Base-by-base conservation (phyloP, 1,284 basidiomycete genomes). In the Ustilago tritici region DNA sequence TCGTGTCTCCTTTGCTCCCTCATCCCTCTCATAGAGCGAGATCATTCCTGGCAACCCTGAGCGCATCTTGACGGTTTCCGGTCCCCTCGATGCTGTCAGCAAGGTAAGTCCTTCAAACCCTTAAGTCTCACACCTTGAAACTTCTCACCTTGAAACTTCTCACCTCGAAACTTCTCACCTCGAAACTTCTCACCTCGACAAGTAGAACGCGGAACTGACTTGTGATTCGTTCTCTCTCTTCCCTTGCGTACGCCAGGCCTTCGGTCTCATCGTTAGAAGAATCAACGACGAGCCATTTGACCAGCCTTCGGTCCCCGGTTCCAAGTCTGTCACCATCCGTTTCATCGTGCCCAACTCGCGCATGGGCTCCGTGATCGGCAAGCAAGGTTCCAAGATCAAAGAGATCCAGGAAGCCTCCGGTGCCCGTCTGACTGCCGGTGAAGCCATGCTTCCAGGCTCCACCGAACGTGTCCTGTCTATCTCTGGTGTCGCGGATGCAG, bases 221-320 rank as follows among this genome's bases (percentile, higher is more conserved):
- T 14, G 3, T 31, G 31, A 6, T 28, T 15, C 12, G 10, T 11
- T 15, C n/a, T 10, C 35, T 46, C 31, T 28, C 57, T 52, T 10
- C 3, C 34, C 53, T 53, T 12, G 11, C 36, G 23, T 40, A 31
- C 58, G 59, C 35, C 40, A 98, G 95, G 97, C 97, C 5, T 99
- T 99, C 87, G 97, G 97, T 70, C 91, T 99, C 68, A 97, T 99
- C 80, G 97, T 99, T 15, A 93, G 97, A 72, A 91, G 96, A 80
- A 98, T 99, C 88, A 99, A 99, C 86, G 97, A 99, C 86, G 97
- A 99, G 87, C 96, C 97, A 0, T 98, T 96, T 86, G 96, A 98
- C 85, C 92, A 94, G 62, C 93, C 97, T 11, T 99, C 97, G 34
- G 93, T 99, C 7, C 97, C 97, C 50, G 97, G 97, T 64, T 97